phyloP scores from a whole-genome alignment of 2,329 filamentous ascomycete genomes.

The Pseudogymnoascus sp. region DNA sequence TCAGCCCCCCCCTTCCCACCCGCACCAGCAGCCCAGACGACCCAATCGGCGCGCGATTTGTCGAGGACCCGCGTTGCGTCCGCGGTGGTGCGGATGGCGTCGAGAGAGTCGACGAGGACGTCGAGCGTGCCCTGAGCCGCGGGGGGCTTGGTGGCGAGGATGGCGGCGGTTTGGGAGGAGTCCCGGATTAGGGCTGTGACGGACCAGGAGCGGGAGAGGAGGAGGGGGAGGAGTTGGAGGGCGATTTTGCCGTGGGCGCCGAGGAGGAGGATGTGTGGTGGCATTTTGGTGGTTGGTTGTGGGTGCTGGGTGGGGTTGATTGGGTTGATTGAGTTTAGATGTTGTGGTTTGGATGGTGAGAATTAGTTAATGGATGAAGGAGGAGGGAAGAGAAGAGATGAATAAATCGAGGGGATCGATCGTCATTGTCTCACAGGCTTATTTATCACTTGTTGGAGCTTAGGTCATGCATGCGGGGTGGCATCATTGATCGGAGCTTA shows the following conservation, averaged over 20 bases:
- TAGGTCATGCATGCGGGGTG: background rate
- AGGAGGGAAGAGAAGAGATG: background rate
- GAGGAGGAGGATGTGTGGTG: slow-evolving; percentile 56
- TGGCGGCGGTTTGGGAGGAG: slow-evolving; percentile 54
- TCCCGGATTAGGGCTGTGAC: slow-evolving; percentile 72
- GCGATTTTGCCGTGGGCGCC: slow-evolving; percentile 77
- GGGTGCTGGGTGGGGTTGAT: background rate
- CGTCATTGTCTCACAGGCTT: background rate
- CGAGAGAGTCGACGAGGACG: slow-evolving; percentile 62
- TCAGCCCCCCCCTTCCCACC: slow-evolving; percentile 50
- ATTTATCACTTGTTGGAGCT: background rate
- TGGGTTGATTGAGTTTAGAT: background rate
- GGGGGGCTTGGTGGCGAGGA: slow-evolving; percentile 47
- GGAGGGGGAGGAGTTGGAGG: slow-evolving; percentile 64
- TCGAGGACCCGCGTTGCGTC: slow-evolving; percentile 56
- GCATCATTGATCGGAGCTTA: background rate
- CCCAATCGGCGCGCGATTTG: slow-evolving; percentile 52
- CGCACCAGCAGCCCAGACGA: slow-evolving; percentile 60
- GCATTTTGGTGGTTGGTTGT: background rate
- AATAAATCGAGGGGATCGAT: background rate
- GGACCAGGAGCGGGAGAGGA: slow-evolving; percentile 65
- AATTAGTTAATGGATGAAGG: background rate
- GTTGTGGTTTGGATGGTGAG: background rate
- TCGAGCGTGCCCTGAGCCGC: slow-evolving; percentile 43
- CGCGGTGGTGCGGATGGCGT: slow-evolving; percentile 55